phyloP scores from a whole-genome alignment of 306 rosid genomes.

The Rosa persica region DNA sequence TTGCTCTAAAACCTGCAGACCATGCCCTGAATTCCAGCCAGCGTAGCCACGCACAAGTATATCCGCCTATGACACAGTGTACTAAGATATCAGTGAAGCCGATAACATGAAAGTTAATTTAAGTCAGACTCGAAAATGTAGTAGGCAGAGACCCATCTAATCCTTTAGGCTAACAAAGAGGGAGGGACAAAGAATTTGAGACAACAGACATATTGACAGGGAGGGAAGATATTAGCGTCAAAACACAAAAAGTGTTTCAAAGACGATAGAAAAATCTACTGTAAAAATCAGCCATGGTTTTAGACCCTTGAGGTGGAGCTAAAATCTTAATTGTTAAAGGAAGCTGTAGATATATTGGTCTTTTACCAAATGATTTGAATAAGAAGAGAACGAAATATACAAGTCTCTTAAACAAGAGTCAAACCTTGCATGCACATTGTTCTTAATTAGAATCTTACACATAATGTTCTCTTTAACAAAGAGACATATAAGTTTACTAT shows the following conservation, averaged over 20 bases:
- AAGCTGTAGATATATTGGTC: background rate
- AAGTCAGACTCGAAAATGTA: background rate
- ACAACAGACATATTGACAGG: background rate
- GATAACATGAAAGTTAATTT: background rate
- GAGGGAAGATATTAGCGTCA: background rate
- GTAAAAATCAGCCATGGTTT: background rate
- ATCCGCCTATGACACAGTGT: constrained; percentile 46
- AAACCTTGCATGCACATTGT: background rate
- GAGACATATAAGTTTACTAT: background rate
- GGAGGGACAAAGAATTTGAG: background rate
- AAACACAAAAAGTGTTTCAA: background rate
- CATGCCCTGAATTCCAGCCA: constrained; percentile 80
- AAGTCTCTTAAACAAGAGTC: background rate
- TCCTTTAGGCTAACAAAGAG: background rate
- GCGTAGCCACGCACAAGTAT: constrained; percentile 61
- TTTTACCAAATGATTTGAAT: background rate
- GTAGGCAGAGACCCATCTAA: background rate
- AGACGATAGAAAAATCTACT: background rate
- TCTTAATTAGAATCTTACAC: background rate
- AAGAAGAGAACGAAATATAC: background rate
- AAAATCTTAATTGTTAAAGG: background rate
- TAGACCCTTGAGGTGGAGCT: background rate
- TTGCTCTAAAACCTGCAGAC: constrained; percentile 49
- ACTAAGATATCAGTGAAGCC: background rate
- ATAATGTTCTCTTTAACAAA: background rate